Evolutionary conservation across 768 basidiomycete genomes (phyloP), one percentile per base, ranked within the genome.

Genomic region (Pisolithus microcarpus): DNA sequence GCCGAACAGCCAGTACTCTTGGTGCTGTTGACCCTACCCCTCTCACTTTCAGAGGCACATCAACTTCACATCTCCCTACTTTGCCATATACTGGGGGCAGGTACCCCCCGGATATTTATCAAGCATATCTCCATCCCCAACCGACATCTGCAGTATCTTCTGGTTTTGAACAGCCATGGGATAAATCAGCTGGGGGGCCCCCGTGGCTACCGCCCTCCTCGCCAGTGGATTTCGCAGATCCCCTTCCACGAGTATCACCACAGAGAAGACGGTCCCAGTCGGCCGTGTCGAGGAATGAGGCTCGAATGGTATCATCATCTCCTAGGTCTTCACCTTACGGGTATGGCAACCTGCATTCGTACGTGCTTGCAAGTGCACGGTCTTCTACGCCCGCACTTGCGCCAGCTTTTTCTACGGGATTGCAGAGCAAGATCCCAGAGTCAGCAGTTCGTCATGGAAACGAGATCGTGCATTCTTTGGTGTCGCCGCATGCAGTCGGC

Each of bases 1-100:
- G 73, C 53, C 76, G 83, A 50, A 77, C 79, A 5, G 76, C 74
- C 55, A 71, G 71, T 18, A 66, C 70, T 16, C 65, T 72, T 44
- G 66, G 67, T 34, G 65, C 53, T 38, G 47, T 48, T 8, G 58
- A 56, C 34, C 53, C 65, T 4, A 5, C 43, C 18, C 65, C 67
- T 11, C 54, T 62, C 47, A 61, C 61, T 7, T 69, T 69, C 45
- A 59, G 58, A 21, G 64, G 68, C 39, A 58, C 61, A 49, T 61
- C 59, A 34, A 68, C 53, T 7, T 58, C 68, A 1, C 60, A 65
- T 43, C 65, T 68, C 43, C 69, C 67, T 5, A 49, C 57, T 18
- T 57, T 62, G 45, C 56, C 65, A 38, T 67, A 67, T 38, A 60
- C 64, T 3, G 66, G 66, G 8, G 66, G 66, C 19, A 66, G 46